Evolutionary conservation across 495 filamentous ascomycete genomes (phyloP).

Genomic region (Cercophora sp.): DNA sequence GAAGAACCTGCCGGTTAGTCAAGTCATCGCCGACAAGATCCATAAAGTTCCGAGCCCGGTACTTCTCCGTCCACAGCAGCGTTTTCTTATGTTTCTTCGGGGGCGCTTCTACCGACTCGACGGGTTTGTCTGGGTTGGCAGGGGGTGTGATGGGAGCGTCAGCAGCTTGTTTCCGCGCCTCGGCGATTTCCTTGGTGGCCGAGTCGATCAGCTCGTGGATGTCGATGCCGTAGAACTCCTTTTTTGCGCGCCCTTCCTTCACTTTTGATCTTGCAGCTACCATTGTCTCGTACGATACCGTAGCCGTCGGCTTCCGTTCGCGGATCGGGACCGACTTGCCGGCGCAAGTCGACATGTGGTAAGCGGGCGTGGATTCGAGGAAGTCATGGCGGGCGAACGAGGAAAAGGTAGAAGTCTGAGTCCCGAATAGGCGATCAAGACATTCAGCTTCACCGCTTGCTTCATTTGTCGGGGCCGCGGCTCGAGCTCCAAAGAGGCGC

Average conservation of each 20-base stretch:
- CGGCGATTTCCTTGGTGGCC: conserved; percentile 46
- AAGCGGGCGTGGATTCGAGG: conserved; percentile 18
- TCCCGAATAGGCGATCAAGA: conserved; percentile 25
- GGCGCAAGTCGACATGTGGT: conserved; percentile 60
- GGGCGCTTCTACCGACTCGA: conserved; percentile 35
- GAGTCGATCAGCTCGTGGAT: conserved; percentile 78
- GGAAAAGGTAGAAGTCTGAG: not conserved
- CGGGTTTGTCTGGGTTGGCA: conserved; percentile 22
- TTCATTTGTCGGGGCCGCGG: conserved; percentile 15
- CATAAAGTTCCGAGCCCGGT: conserved; percentile 85
- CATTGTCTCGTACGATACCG: conserved; percentile 62
- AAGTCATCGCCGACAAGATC: conserved; percentile 92
- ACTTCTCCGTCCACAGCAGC: conserved; percentile 82
- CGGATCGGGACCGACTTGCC: conserved; percentile 58
- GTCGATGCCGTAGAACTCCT: conserved; percentile 86
- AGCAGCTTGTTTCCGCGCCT: conserved; percentile 20
- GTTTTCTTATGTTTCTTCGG: conserved; percentile 45
- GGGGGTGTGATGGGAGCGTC: conserved; percentile 25
- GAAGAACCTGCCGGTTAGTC: conserved; percentile 84
- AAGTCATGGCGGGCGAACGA: conserved; percentile 7
- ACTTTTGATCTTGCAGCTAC: conserved; percentile 65
- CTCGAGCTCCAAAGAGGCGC: conserved; percentile 22
- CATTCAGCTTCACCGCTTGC: conserved; percentile 22
- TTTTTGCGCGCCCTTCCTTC: conserved; percentile 67
- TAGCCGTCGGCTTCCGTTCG: conserved; percentile 42